Percentiles rank a stretch among this genome's conserved stretches.
Conservation (phyloP, 2,329 filamentous ascomycete genomes). For the Aspergillus proliferans region DNA sequence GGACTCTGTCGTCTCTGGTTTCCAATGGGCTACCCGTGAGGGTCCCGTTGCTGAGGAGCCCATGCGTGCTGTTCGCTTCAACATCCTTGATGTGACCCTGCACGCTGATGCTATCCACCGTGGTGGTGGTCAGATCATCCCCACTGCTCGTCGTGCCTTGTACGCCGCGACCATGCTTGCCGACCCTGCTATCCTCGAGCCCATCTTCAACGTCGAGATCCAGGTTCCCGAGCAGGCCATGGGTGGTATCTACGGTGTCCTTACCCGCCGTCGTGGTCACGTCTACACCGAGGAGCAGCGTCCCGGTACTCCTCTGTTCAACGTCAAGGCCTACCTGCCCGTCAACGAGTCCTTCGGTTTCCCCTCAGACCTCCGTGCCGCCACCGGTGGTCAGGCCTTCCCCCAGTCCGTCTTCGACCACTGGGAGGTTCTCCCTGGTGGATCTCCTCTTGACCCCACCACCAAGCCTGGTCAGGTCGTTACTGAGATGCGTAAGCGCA, state of each 20-base stretch:
- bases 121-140: slow-evolving; percentile 98
- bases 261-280: slow-evolving; percentile 96
- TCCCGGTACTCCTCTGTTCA: slow-evolving; percentile 97
- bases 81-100: slow-evolving; percentile 98
- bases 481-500: slow-evolving; percentile 90
- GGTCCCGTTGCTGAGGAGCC: slow-evolving; percentile 97
- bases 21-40: slow-evolving; percentile 99
- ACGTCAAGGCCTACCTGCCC: slow-evolving; percentile 94
- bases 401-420: slow-evolving; percentile 98
- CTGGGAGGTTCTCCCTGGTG: slow-evolving; percentile 94
- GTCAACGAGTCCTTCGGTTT: slow-evolving; percentile 99
- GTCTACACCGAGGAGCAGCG: slow-evolving; percentile 98
- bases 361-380: slow-evolving; percentile 90
- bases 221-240: slow-evolving; percentile 97
- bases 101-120: slow-evolving; percentile 99
- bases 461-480: slow-evolving; percentile 80
- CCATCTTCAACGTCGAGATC: slow-evolving; percentile 98
- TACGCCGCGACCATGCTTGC: slow-evolving; percentile 90
- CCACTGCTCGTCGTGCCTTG: slow-evolving; percentile 93
- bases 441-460: slow-evolving; percentile 76
- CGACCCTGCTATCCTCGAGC: slow-evolving; percentile 86
- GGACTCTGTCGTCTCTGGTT: slow-evolving; percentile 98
- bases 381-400: slow-evolving; percentile 97
- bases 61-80: slow-evolving; percentile 95
- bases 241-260: slow-evolving; percentile 99